Evolutionary conservation across 345 rosid genomes (phyloP), one percentile per base, ranked within the genome.

Genomic region (Passiflora organensis): DNA sequence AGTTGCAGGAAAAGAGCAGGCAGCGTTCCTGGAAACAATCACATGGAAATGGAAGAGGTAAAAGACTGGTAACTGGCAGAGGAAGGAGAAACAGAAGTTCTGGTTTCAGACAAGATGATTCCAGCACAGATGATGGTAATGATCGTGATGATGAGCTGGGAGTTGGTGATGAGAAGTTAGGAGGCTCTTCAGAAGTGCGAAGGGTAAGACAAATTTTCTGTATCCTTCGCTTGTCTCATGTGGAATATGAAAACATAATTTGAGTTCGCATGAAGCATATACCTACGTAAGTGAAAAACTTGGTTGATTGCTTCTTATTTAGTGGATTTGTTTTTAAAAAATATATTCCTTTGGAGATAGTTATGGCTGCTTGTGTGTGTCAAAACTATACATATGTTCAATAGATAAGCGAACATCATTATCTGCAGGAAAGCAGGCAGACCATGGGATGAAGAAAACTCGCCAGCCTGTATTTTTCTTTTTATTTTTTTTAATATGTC

Each of bases 131-230:
- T 69, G 76, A 67, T 66, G 74, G 28, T 48, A 68, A 55, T 36
- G 60, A 68, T 57, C 70, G 55, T 32, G 63, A 67, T 48, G 69
- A 69, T 28, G 54, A 60, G 50, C 69, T 39, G 41, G 74, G 65
- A 57, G 58, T 39, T 48, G 32, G 54, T 54, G 56, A n/a, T 19
- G 58, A 65, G 64, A 71, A 65, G 56, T 63, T 59, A 5, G 37
- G 73, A 45, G 36, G 48, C 22, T 68, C 51, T 51, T 76, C 73
- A 62, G 76, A 59, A 60, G 63, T 74, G 63, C 87, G 85, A 55
- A 80, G 82, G 84, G 96, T 91, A 76, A 79, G 86, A 46, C 47
- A 32, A n/a, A 22, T 14, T 17, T 32, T 23, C 43, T 14, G 62
- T 42, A 18, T 55, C 20, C 51, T 1, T 44, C 8, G 34, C 3